Evolutionary conservation across 2,329 filamentous ascomycete species (phyloP), one percentile per base, ranked within the genome.

Genomic region (Ophiosphaerella korrae): DNA sequence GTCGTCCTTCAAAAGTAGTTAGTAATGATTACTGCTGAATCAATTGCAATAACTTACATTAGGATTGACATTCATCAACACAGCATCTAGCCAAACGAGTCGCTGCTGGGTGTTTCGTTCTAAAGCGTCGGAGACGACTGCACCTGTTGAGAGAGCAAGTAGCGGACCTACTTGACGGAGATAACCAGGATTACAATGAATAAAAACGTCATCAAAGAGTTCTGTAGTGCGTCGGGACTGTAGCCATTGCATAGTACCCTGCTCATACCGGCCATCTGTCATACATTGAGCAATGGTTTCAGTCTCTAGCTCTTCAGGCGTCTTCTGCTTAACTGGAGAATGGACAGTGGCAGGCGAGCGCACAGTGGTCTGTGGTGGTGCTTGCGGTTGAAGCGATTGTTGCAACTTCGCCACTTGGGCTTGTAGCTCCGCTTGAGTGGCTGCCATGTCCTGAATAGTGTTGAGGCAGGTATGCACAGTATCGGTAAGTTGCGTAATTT

Each of bases 401-500:
- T 79, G 77, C 35, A 79, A 60, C 62, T 76, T 75, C 14, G 70
- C 55, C 8, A 80, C 67, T 60, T 80, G 74, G 31, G 82, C 82
- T 70, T 92, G 88, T 58, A 91, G 85, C 48, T 88, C 82, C 3
- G 82, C 75, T 73, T 92, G 89, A 1, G 83, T 82, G 5, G 83
- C 75, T 5, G 86, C 86, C 86, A 93, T 86, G 11, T 82, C 82
- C 34, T 85, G 83, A 21, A 93, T 81, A 38, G 86, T 89, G 55
- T 87, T 84, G 2, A 86, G 83, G 50, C 92, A 78, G 21, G 84
- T 82, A 29, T 82, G 82, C 4, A 90, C 85, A 26, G 89, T 81
- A 12, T 82, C 80, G 7, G 86, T 81, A n/a, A 93, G 80, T 64
- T 89, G 84, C 46, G 89, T 84, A 50, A 92, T 88, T 80, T 92